Base-by-base conservation (phyloP, 1,284 basidiomycete genomes). In the Naganishia sp. region DNA sequence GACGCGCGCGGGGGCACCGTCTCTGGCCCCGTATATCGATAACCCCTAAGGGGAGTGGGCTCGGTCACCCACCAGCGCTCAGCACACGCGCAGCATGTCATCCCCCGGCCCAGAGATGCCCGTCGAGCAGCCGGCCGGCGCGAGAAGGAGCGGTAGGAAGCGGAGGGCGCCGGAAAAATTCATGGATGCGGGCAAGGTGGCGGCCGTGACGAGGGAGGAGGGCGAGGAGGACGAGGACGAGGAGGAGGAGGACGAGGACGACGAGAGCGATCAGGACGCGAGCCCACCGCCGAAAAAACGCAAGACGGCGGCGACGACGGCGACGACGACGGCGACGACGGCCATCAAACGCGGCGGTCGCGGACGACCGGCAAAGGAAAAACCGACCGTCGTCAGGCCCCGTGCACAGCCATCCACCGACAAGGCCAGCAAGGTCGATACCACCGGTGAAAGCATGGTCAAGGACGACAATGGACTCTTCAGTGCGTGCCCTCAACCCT, bases 191-290 rank as follows among this genome's bases (percentile, higher is more conserved):
- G 18, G 31, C 6, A 59, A 69, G 23, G 53, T 42, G 25, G 44
- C 68, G 36, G 21, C 60, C 28, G 71, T 66, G 13, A 67, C 68
- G 6, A 55, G 59, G 28, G 67, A 72, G 52, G 68, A 68, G 21
- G 65, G 69, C n/a, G n/a, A n/a, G n/a, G n/a, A n/a, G 16, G 72
- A 70, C 25, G 60, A 50, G 3, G 28, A 48, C 36, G 39, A 63
- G 16, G 57, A 53, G 21, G 21, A 63, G 21, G 65, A 54, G 15
- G 63, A 63, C 2, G 69, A 70, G n/a, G 70, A 49, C 2, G 65
- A 57, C 25, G 63, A 63, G 13, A 68, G 69, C 2, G 69, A 70
- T 28, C 64, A 64, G 1, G 71, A 71, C 18, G 72, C 71, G 2
- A 71, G 73, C 5, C 57, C 59, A 16, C 61, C 67, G 55, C 65